Conservation (phyloP, 2,329 filamentous ascomycete genomes). For the Calonectria multiphialidica region DNA sequence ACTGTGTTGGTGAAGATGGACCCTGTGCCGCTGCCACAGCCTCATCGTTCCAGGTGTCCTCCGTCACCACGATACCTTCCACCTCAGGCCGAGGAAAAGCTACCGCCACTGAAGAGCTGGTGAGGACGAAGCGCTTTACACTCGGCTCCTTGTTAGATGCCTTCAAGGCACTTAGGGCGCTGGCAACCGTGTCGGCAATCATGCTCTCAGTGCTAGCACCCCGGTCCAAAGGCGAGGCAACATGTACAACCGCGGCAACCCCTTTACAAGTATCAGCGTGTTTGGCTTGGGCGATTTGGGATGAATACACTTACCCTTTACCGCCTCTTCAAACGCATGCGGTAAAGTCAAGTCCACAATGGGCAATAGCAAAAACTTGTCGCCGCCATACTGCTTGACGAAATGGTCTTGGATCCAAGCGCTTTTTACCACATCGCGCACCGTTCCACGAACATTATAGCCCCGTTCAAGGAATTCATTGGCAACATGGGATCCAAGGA, state of each 20-base stretch:
- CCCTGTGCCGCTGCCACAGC: background rate
- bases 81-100: background rate
- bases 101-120: background rate
- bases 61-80: background rate
- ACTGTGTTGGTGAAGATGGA: background rate
- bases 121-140: background rate
- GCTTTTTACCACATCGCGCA: background rate
- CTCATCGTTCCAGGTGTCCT: background rate
- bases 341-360: background rate
- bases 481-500: background rate
- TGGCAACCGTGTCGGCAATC: too few species aligned
- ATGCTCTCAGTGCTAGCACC: too few species aligned
- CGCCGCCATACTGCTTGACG: background rate
- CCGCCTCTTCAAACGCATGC: background rate
- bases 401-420: background rate
- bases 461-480: background rate
- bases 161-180: too few species aligned
- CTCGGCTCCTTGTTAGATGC: too few species aligned
- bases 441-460: constrained; percentile 2
- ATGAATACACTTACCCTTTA: background rate
- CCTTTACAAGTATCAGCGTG: too few species aligned
- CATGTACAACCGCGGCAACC: too few species aligned
- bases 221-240: too few species aligned
- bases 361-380: background rate
- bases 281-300: too few species aligned